phyloP scores from a whole-genome alignment of 192 early-diverging fungal genomes.

The Coemansia aciculifera region DNA sequence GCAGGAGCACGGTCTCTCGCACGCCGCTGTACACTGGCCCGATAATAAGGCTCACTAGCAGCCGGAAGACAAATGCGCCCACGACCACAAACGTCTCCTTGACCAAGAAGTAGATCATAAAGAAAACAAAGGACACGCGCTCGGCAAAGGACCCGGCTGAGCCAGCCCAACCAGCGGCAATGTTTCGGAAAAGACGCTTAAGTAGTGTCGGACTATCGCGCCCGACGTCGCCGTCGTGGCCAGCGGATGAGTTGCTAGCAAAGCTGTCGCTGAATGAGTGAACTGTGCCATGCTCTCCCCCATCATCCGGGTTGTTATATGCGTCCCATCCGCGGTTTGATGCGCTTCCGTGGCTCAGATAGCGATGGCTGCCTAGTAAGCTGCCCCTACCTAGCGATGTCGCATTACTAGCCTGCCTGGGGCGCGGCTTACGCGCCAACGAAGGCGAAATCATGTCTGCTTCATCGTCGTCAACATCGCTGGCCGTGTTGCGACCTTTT shows the following conservation, averaged over 20 bases:
- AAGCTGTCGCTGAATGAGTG: conserved; percentile 50
- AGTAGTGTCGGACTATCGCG: conserved; percentile 49
- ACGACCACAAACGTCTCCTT: conserved; percentile 38
- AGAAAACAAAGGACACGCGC: conserved; percentile 46
- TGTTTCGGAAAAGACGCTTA: conserved; percentile 45
- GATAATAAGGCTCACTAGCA: conserved; percentile 28
- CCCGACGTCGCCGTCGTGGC: conserved; percentile 5
- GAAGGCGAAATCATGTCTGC: conserved; percentile 26
- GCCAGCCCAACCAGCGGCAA: conserved; percentile 42
- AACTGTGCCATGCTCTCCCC: conserved; percentile 27
- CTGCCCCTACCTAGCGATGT: conserved; percentile 25
- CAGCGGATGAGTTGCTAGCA: conserved; percentile 47
- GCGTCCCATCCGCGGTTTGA: conserved; percentile 47
- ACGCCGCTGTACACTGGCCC: conserved; percentile 29
- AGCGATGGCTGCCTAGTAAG: conserved; percentile 36
- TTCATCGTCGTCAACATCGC: conserved; percentile 18
- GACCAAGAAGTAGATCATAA: conserved; percentile 52
- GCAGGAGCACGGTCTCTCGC: conserved; percentile 34
- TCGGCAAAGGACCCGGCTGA: conserved; percentile 37
- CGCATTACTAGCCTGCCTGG: conserved; percentile 20
- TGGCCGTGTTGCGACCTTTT: not conserved
- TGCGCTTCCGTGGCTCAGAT: conserved; percentile 25
- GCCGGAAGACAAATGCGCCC: conserved; percentile 19
- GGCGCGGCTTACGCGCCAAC: conserved; percentile 9
- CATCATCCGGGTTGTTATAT: conserved; percentile 25